Percentiles rank a stretch among this genome's conserved stretches.
Conservation (phyloP, 1,284 basidiomycete genomes). For the Cerioporus squamosus region DNA sequence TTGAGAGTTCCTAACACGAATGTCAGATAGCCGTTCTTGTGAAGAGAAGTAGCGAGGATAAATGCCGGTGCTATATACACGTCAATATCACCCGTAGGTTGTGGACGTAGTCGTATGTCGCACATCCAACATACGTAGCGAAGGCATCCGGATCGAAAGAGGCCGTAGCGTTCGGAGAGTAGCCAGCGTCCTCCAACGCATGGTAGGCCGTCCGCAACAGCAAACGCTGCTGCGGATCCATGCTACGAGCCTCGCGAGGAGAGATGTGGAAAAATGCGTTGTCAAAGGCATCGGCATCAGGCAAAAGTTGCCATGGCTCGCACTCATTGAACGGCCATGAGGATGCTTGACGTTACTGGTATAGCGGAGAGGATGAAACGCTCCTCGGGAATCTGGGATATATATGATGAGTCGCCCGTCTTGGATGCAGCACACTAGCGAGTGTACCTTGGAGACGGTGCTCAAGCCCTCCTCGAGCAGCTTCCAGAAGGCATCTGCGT, state of each 20-base stretch:
- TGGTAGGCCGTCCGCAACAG: conserved; percentile 68
- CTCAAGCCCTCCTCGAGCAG: conserved; percentile 61
- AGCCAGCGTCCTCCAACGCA: conserved; percentile 72
- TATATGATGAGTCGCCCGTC: background rate
- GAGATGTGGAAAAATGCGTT: conserved; percentile 73
- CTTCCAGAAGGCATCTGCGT: conserved; percentile 56
- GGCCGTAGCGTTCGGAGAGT: conserved; percentile 59
- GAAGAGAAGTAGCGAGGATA: background rate
- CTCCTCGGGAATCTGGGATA: conserved; percentile 25
- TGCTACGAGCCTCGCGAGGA: conserved; percentile 70
- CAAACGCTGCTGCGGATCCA: conserved; percentile 77
- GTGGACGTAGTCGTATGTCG: conserved; percentile 70
- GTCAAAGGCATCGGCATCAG: conserved; percentile 63
- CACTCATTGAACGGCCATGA: conserved; percentile 48
- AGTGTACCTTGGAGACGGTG: conserved; percentile 58
- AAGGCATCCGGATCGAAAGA: conserved; percentile 56
- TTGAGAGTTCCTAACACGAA: conserved; percentile 59
- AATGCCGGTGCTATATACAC: conserved; percentile 76
- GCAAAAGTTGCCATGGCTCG: conserved; percentile 61
- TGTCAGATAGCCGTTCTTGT: background rate
- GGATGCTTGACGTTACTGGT: conserved; percentile 31
- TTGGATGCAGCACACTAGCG: background rate
- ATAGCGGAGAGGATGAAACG: conserved; percentile 57
- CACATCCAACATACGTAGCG: conserved; percentile 68
- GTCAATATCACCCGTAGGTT: conserved; percentile 67